Base-by-base conservation (phyloP, 2,329 filamentous ascomycete species). In the Trichoderma hamatum region DNA sequence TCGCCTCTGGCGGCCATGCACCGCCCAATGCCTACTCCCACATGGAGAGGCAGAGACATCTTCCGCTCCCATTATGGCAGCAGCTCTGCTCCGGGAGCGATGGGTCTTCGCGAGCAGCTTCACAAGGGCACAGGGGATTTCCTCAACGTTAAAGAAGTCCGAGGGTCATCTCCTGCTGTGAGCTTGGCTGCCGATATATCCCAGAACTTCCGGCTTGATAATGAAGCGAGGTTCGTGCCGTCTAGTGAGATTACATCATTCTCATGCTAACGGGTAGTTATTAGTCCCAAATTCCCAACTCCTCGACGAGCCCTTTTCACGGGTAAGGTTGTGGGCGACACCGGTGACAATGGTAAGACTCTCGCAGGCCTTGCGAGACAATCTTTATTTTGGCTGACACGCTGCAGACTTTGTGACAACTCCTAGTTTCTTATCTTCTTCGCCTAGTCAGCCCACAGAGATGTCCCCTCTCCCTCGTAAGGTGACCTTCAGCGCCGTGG, bases 151-250 rank as follows among this genome's bases (percentile, higher is more conserved):
- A 94, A 92, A 78, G 87, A 91, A 64, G 84, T 93, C 75, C 89
- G 89, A 73, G 93, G 93, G 60, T 97, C 94, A 24, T 99, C 96
- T 68, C 96, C 96, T 6, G 94, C 94, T 43, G 90, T 93, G 64
- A 97, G 93, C 77, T 84, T 99, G 74, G 95, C 94, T 52, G 94
- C 94, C 71, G 96, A 99, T 81, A 86, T 98, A 75, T 97, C 94
- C 69, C 94, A 97, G 78, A 99, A 98, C 84, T 97, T 98, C 79
- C 92, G 95, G 78, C 92, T 98, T 79, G 94, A 97, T 81, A 93
- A 82, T 71, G 85, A 88, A 68, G 80, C 91, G 77, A 97, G 94
- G 95, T 97, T 84, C 74, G 86, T 83, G 70, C 19, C 19, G 16
- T 43, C 49, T 43, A 36, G 16, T 7, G 19, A 24, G 14, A 14